A percentile compares a stretch with the other conserved stretches of the same genome.
Evolutionary conservation across 1,284 basidiomycete genomes (phyloP).

Genomic region (Apiotrichum sp.): DNA sequence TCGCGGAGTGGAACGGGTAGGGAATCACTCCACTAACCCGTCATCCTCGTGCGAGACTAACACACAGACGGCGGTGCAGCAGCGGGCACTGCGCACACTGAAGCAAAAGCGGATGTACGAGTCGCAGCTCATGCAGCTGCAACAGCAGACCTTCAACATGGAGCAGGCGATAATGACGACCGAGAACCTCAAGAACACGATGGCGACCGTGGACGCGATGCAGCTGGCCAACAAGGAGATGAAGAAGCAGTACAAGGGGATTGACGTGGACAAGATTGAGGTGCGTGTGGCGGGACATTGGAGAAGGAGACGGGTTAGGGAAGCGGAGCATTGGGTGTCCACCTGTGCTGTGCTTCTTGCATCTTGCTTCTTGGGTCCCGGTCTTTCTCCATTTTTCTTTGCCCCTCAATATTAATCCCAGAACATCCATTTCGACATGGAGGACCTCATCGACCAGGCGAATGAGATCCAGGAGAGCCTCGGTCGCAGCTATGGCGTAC

Average conservation of each 20-base stretch:
- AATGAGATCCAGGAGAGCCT: slow-evolving; percentile 96
- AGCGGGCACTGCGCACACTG: slow-evolving; percentile 86
- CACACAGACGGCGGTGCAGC: slow-evolving; percentile 76
- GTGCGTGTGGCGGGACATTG: slow-evolving; percentile 47
- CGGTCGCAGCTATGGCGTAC: slow-evolving; percentile 88
- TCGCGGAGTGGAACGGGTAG: no score
- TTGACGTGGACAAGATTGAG: slow-evolving; percentile 98
- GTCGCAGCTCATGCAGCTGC: slow-evolving; percentile 77
- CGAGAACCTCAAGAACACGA: slow-evolving; percentile 95
- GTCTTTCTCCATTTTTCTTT: no score
- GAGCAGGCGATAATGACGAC: slow-evolving; percentile 93
- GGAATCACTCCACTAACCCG: no score
- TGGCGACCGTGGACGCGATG: slow-evolving; percentile 99
- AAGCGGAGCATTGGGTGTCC: no score
- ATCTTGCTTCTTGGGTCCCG: no score
- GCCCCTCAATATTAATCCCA: slow-evolving; percentile 36
- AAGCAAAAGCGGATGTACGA: slow-evolving; percentile 97
- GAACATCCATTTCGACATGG: slow-evolving; percentile 96
- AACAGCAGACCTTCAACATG: slow-evolving; percentile 98
- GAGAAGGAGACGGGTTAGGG: no score
- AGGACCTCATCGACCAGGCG: slow-evolving; percentile 91
- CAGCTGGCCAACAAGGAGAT: slow-evolving; percentile 95
- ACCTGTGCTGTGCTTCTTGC: no score
- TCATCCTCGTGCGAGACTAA: neutral
- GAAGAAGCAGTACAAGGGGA: slow-evolving; percentile 93